A percentile compares a stretch with the other conserved stretches of the same genome.
These are phyloP conservation scores for Rhodotorula sp. DNA, from an alignment of 1,284 basidiomycete genomes.

Conservation along the genomic window DNA sequence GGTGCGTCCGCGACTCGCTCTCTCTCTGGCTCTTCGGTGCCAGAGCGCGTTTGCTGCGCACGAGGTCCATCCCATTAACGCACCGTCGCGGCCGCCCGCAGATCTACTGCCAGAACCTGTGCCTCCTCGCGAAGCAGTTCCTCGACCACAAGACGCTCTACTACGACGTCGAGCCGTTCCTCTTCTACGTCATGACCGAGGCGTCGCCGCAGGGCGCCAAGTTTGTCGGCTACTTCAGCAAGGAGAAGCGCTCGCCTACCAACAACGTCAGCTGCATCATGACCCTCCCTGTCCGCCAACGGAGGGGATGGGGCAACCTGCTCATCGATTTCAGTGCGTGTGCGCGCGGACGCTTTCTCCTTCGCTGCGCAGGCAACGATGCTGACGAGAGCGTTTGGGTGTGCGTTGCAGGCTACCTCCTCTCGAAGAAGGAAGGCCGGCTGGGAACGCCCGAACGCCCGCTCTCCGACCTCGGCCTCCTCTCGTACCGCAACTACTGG, in stretches of 20 bases:
- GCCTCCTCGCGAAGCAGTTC: conserved; percentile 98
- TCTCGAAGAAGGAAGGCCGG: conserved; percentile 91
- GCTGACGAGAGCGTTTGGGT: background rate
- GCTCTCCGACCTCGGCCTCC: conserved; percentile 80
- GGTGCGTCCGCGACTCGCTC: conserved; percentile 53
- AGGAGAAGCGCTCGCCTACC: conserved; percentile 95
- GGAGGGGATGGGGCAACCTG: conserved; percentile 91
- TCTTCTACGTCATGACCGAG: conserved; percentile 98
- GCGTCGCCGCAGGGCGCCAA: conserved; percentile 80
- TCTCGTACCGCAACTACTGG: conserved; percentile 97
- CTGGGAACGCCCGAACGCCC: conserved; percentile 90
- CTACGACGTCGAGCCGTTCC: conserved; percentile 98
- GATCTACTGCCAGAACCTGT: conserved; percentile 99
- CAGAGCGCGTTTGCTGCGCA: no score
- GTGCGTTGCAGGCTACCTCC: conserved; percentile 72
- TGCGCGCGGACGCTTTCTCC: background rate
- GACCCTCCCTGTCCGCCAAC: conserved; percentile 92
- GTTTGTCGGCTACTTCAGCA: conserved; percentile 98
- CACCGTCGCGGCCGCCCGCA: conserved; percentile 45
- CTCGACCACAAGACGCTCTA: conserved; percentile 99
- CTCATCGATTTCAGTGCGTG: conserved; percentile 93
- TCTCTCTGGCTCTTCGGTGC: background rate
- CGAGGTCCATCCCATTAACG: no score
- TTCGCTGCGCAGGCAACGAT: background rate
- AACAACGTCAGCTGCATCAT: conserved; percentile 99